Conservation (phyloP, 768 basidiomycete species). For the Pulveroboletus sp. region DNA sequence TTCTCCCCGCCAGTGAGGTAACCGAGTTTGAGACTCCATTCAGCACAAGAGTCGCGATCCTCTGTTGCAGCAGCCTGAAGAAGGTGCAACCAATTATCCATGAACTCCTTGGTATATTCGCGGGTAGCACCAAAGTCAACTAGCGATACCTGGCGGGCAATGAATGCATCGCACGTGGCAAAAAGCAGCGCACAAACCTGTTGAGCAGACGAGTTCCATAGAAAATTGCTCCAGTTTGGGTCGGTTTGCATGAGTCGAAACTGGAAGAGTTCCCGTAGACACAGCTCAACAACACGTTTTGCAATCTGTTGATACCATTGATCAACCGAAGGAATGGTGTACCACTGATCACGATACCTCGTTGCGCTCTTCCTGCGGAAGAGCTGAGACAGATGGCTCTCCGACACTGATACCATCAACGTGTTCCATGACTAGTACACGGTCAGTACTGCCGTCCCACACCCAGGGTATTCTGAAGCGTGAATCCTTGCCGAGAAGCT, state of each 20-base stretch:
- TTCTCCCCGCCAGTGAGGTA: constrained; percentile 90
- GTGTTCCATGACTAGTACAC: constrained; percentile 87
- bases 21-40: constrained; percentile 77
- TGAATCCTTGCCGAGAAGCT: constrained; percentile 51
- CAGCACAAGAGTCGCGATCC: constrained; percentile 63
- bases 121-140: constrained; percentile 97
- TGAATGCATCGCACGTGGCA: neutral
- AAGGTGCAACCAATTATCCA: constrained; percentile 84
- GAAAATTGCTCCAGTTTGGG: constrained; percentile 97
- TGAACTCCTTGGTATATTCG: constrained; percentile 80
- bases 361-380: constrained; percentile 66
- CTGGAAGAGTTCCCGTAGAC: constrained; percentile 85
- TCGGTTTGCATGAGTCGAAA: constrained; percentile 98
- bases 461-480: constrained; percentile 86
- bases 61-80: constrained; percentile 74
- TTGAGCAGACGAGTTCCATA: constrained; percentile 71
- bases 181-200: constrained; percentile 42
- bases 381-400: constrained; percentile 48
- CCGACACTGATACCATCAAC: constrained; percentile 83
- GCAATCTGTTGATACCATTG: constrained; percentile 62
- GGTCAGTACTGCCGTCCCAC: constrained; percentile 75
- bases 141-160: constrained; percentile 59
- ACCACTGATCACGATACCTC: constrained; percentile 47
- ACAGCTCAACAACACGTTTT: constrained; percentile 74
- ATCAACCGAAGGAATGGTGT: neutral